Evolutionary conservation across 1,284 basidiomycete species (phyloP), one percentile per base, ranked within the genome.

Genomic region (Takashimella tepidaria): DNA sequence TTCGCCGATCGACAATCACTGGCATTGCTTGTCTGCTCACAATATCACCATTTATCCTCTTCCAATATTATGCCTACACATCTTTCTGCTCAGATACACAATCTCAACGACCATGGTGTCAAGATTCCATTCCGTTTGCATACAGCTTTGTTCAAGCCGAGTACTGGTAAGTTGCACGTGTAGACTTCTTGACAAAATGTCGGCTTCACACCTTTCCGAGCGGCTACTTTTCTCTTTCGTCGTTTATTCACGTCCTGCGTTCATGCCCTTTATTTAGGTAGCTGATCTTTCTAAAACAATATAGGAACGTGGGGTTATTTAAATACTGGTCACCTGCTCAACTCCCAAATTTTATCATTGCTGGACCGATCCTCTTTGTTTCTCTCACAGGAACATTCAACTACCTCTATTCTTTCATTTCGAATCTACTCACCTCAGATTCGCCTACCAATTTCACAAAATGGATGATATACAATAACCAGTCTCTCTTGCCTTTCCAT

Each of bases 241-340:
- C n/a, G n/a, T n/a, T n/a, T n/a, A n/a, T n/a, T n/a, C n/a, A n/a
- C n/a, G n/a, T n/a, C n/a, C n/a, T n/a, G n/a, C n/a, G n/a, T n/a
- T n/a, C n/a, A n/a, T n/a, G n/a, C n/a, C n/a, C n/a, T n/a, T n/a
- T n/a, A n/a, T n/a, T n/a, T n/a, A n/a, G n/a, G n/a, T n/a, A n/a
- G n/a, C n/a, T n/a, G n/a, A n/a, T n/a, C n/a, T n/a, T n/a, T n/a
- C n/a, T n/a, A n/a, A n/a, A n/a, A n/a, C n/a, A n/a, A n/a, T n/a
- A 12, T 58, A 80, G 79, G 93, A 80, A 89, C 70, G 79, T 83
- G 56, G 92, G 92, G 4, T 83, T 92, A 57, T 75, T 97, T 54
- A 82, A 80, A 1, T 98, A 98, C 75, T 98, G 92, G 92, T 84
- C 85, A 0, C 53, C 78, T 4, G 76, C 82, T 24, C 93, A 98